These are phyloP conservation scores for Aegilops umbellulata DNA, from an alignment of 176 grass and related monocot species.

Conservation along the genomic window DNA sequence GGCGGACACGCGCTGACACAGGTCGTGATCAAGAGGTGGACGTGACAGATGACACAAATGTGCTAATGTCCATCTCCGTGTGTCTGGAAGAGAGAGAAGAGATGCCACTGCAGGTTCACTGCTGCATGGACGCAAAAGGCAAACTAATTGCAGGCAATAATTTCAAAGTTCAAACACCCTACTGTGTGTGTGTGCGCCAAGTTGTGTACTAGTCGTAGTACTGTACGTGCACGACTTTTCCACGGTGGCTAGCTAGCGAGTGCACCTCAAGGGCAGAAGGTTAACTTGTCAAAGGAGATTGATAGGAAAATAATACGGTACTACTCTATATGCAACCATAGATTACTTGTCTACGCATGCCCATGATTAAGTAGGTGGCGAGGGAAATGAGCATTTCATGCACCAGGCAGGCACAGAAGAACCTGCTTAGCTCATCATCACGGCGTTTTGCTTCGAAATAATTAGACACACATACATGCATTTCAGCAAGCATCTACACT, in stretches of 20 bases:
- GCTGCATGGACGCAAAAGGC: conserved; percentile 32
- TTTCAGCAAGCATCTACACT: conserved; percentile 16
- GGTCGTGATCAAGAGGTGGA: conserved; percentile 8
- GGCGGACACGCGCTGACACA: not conserved
- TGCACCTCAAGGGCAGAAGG: conserved; percentile 14
- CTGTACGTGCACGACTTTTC: conserved; percentile 12
- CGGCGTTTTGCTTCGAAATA: conserved; percentile 5
- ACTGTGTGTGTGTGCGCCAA: not conserved
- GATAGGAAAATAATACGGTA: not conserved
- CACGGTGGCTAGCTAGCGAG: not conserved
- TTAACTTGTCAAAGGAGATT: not conserved
- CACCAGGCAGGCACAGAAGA: not conserved
- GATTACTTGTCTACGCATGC: not conserved
- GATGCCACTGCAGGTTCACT: not conserved
- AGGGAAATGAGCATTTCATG: not conserved
- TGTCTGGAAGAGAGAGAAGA: conserved; percentile 5
- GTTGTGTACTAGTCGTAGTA: not conserved
- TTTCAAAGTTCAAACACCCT: conserved; percentile 37
- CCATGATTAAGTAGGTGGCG: conserved; percentile 18
- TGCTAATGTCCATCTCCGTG: not conserved
- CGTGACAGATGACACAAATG: conserved; percentile 15
- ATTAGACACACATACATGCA: not conserved
- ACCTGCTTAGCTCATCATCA: conserved; percentile 22
- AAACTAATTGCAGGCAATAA: conserved; percentile 31
- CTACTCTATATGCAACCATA: not conserved